A percentile compares a stretch with the other conserved stretches of the same genome.
These are phyloP conservation scores for Chytriomyces hyalinus DNA, from an alignment of 192 early-diverging fungal species.

Conservation along the genomic window DNA sequence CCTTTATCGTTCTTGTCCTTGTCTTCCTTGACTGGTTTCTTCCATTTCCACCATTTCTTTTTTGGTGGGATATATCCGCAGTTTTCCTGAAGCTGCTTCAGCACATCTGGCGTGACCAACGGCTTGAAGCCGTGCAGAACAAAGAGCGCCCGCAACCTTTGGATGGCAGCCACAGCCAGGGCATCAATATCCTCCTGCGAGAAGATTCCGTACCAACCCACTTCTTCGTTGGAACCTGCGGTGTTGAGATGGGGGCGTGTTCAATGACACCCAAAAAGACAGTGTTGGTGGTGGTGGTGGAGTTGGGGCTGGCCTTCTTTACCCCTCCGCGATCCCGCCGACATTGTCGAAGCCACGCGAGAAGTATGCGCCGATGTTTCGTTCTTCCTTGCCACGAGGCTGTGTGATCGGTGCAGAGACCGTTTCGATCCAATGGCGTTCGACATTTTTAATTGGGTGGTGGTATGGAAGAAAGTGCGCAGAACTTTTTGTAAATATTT, in stretches of 20 bases:
- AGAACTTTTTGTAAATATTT: no score
- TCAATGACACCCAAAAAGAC: neutral
- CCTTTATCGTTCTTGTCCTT: conserved; percentile 10
- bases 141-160: conserved; percentile 3
- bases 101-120: conserved; percentile 33
- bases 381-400: conserved; percentile 1
- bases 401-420: conserved; percentile 15
- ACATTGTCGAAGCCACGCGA: neutral
- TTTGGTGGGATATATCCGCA: conserved; percentile 27
- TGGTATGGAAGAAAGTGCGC: no score
- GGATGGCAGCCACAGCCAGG: conserved; percentile 1
- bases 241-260: neutral
- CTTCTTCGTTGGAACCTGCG: conserved; percentile 14
- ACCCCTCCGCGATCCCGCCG: conserved; percentile 14
- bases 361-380: neutral
- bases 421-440: neutral
- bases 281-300: neutral
- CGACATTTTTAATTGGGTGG: no score
- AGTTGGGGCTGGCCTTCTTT: neutral
- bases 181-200: conserved; percentile 21
- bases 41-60: conserved; percentile 50
- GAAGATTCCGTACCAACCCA: conserved; percentile 20
- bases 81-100: conserved; percentile 39
- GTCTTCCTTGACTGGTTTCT: conserved; percentile 1
- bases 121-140: conserved; percentile 10